phyloP scores from a whole-genome alignment of 108 stramenopile species.

The Fistulifera solaris region DNA sequence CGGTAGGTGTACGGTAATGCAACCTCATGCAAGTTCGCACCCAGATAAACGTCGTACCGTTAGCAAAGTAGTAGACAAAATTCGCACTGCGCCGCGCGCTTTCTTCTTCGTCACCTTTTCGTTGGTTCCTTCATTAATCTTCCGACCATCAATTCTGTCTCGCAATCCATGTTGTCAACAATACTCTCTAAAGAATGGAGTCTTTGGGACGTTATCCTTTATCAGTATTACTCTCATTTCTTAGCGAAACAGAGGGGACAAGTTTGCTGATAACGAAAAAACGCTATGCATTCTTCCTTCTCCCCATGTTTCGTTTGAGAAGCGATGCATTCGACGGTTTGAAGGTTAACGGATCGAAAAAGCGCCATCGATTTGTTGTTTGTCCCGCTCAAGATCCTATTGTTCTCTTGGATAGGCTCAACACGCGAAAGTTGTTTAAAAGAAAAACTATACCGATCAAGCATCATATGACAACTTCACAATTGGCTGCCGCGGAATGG shows the following conservation, averaged over 20 bases:
- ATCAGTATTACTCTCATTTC: conserved; percentile 60
- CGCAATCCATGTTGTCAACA: no score
- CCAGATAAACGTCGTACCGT: no score
- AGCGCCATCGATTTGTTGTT: conserved; percentile 34
- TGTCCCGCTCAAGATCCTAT: conserved; percentile 62
- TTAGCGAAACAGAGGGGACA: conserved; percentile 54
- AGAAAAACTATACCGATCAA: conserved; percentile 26
- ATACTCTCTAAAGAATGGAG: conserved; percentile 10
- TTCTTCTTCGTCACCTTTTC: no score
- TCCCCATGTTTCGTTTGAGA: conserved; percentile 43
- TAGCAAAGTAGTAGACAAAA: no score
- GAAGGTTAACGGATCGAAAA: conserved; percentile 17
- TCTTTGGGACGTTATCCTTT: conserved; percentile 36
- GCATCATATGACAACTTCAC: conserved; percentile 9
- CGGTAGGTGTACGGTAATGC: no score
- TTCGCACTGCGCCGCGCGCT: no score
- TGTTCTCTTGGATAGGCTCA: conserved; percentile 55
- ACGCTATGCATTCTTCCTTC: conserved; percentile 30
- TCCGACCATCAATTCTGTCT: no score
- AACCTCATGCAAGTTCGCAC: no score
- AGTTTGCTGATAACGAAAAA: conserved; percentile 43
- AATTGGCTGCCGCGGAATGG: conserved; percentile 14
- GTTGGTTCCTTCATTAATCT: no score
- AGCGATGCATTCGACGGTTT: conserved; percentile 11
- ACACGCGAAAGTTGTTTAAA: conserved; percentile 50